Conservation (phyloP, 805 yeast species). For the Starmerella apicola region DNA sequence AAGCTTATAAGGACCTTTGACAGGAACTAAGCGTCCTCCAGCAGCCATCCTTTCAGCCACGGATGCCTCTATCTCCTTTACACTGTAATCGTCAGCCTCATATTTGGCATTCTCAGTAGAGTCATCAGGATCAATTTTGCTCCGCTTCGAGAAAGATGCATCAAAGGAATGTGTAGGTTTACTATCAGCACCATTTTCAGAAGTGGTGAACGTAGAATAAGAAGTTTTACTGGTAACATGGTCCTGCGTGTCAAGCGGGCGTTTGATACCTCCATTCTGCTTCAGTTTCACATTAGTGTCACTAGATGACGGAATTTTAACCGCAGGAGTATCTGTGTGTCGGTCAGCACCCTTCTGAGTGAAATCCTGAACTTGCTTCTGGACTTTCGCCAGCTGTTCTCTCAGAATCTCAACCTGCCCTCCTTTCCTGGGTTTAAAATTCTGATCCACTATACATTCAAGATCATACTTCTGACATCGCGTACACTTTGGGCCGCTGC, state of each 20-base stretch:
- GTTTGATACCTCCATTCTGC: no score
- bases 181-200: not conserved
- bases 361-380: conserved; percentile 53
- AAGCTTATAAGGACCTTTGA: conserved; percentile 27
- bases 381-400: conserved; percentile 73
- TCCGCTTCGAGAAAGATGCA: no score
- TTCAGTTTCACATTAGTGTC: no score
- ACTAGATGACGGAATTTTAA: not conserved
- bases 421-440: conserved; percentile 82
- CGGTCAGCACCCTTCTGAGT: conserved; percentile 20
- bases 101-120: not conserved
- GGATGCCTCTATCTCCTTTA: conserved; percentile 11
- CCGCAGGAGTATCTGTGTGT: not conserved
- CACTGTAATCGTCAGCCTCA: conserved; percentile 5
- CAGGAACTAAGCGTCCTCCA: conserved; percentile 14
- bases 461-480: conserved; percentile 71
- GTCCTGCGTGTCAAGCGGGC: not conserved
- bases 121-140: not conserved
- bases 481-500: conserved; percentile 69
- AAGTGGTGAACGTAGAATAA: not conserved
- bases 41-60: conserved; percentile 18
- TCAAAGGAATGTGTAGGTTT: no score
- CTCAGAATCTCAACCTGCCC: conserved; percentile 74
- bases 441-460: conserved; percentile 80
- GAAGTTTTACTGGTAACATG: not conserved